A percentile compares a stretch with the other conserved stretches of the same genome.
Evolutionary conservation across 257 asterid genomes (phyloP).

Genomic region (Fraxinus americana): DNA sequence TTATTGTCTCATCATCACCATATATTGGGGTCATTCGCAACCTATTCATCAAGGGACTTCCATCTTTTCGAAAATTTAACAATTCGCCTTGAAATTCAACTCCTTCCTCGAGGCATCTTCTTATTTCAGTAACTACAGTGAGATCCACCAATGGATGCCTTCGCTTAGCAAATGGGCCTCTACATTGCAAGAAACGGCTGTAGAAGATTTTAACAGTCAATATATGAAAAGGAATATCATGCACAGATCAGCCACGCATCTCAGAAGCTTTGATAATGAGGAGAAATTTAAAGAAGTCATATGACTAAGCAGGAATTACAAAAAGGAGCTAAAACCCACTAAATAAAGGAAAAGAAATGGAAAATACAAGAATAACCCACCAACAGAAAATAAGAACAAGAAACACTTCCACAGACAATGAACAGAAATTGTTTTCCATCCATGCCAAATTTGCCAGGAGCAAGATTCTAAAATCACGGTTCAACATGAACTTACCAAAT

Average conservation of each 20-base stretch:
- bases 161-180: constrained; percentile 61
- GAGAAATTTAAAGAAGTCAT: neutral
- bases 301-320: neutral
- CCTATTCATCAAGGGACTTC: constrained; percentile 56
- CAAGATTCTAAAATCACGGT: no score
- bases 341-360: neutral
- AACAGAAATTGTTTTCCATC: neutral
- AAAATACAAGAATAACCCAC: neutral
- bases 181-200: constrained; percentile 68
- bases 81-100: constrained; percentile 58
- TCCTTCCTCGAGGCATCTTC: constrained; percentile 53
- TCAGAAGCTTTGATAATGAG: neutral
- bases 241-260: neutral
- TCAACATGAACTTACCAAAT: no score
- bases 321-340: neutral
- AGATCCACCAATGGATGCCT: constrained; percentile 61
- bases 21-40: constrained; percentile 55
- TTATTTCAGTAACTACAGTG: constrained; percentile 47
- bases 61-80: constrained; percentile 55
- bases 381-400: neutral
- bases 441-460: neutral
- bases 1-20: constrained; percentile 43
- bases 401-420: neutral
- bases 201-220: constrained; percentile 24
- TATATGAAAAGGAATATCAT: neutral